Percentiles rank a stretch among this genome's conserved stretches.
phyloP scores from a whole-genome alignment of 202 grass and related monocot genomes.

The Zoysia matrella region DNA sequence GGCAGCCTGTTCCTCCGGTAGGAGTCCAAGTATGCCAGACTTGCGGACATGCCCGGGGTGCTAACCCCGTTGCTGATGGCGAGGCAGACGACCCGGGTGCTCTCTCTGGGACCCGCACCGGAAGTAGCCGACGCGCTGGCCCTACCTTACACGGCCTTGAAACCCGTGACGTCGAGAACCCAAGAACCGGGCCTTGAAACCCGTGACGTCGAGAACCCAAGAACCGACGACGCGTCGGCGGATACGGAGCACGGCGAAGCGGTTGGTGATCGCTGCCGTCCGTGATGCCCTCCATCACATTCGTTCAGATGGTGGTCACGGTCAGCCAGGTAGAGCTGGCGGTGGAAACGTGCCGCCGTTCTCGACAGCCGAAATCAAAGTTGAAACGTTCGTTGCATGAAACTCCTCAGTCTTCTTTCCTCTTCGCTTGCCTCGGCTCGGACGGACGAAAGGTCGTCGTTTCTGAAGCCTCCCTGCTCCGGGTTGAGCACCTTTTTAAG shows the following conservation, averaged over 20 bases:
- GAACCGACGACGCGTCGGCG: background rate
- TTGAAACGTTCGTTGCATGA: background rate
- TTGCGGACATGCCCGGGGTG: too few species aligned
- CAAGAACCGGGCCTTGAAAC: too few species aligned
- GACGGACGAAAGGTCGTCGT: too few species aligned
- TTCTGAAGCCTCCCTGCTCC: background rate
- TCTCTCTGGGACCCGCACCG: too few species aligned
- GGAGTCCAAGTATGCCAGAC: too few species aligned
- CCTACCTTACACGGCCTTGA: background rate
- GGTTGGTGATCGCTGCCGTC: background rate
- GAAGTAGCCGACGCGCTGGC: too few species aligned
- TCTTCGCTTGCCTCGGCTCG: too few species aligned
- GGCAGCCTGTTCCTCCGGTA: conserved; percentile 9
- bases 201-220: background rate
- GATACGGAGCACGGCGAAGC: background rate
- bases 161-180: background rate
- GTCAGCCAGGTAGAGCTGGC: too few species aligned
- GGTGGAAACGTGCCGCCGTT: background rate
- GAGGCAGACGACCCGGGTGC: conserved; percentile 61
- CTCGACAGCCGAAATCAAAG: background rate
- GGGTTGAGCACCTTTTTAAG: too few species aligned
- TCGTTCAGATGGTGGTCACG: conserved; percentile 11
- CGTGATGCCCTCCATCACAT: background rate
- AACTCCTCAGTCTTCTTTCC: background rate
- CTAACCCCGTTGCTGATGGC: conserved; percentile 67